Base-by-base conservation (phyloP, 495 filamentous ascomycete genomes). In the Lindgomyces ingoldianus region DNA sequence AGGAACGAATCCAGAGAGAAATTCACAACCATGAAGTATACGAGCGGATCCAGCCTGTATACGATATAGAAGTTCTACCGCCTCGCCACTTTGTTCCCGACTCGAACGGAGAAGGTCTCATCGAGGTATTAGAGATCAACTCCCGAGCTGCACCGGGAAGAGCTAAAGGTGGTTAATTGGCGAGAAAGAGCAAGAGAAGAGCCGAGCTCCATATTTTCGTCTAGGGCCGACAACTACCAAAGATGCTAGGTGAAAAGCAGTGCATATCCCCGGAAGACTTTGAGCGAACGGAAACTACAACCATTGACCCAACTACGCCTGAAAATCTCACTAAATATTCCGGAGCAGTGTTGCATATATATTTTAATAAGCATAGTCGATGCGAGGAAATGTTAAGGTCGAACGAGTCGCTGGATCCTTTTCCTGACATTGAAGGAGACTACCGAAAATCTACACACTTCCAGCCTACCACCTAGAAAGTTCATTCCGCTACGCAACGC, bases 21-120 rank as follows among this genome's bases (percentile, higher is more conserved):
- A 81, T 84, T 60, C 83, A 87, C 67, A 77, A 75, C 19, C 74
- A 86, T 67, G 80, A 86, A 29, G 70, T 81, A 19, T 78, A 78
- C 56, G 81, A 83, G 57, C 77, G 76, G 14, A 77, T 84, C 25
- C 79, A 80, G 9, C 84, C 84, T 3, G 70, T 86, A 42, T 75
- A 75, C 26, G 81, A 84, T 14, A 73, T 79, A 12, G 77, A 84
- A 62, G 71, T 81, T 10, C 75, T 77, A 57, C 77, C 70, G 12
- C n/a, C 78, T 70, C 60, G 81, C 54, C 42, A 78, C 71, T 62
- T 72, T 62, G 33, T 79, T 64, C 48, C 71, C 1, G 25, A 66
- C 24, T 24, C 67, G 0, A 19, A 61, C 16, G 33, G 18, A 14
- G 29, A 33, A 9, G 26, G 25, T 14, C 29, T 69, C 1, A 49